Conservation (phyloP, 495 filamentous ascomycete species). For the Penicillium robsamsonii region DNA sequence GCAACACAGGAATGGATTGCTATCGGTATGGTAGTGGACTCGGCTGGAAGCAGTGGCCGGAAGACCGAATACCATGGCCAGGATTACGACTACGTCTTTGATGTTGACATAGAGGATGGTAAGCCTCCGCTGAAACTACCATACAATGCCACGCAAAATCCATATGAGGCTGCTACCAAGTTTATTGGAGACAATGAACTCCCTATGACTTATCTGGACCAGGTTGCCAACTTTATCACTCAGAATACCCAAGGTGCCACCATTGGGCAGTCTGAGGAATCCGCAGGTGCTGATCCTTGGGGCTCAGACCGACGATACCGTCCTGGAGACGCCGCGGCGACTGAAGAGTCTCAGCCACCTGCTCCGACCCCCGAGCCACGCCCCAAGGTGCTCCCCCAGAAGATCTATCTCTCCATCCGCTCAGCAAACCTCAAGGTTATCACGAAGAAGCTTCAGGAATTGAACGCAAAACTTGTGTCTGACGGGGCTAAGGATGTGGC, state of each 20-base stretch:
- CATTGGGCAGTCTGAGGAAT: conserved; percentile 57
- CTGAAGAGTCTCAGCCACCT: conserved; percentile 26
- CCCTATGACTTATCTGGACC: conserved; percentile 84
- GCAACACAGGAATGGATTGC: conserved; percentile 71
- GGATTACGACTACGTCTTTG: conserved; percentile 97
- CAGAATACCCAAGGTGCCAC: conserved; percentile 84
- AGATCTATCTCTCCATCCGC: conserved; percentile 72
- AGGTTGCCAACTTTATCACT: conserved; percentile 91
- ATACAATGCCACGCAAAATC: conserved; percentile 89
- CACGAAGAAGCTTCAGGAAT: conserved; percentile 67
- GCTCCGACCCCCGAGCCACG: conserved; percentile 37
- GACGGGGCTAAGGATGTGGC: conserved; percentile 70
- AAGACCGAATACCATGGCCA: conserved; percentile 75
- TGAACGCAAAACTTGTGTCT: conserved; percentile 65
- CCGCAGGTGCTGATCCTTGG: conserved; percentile 65
- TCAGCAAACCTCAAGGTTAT: conserved; percentile 62
- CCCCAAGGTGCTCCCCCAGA: conserved; percentile 73
- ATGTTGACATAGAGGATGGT: conserved; percentile 96
- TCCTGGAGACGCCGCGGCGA: conserved; percentile 58
- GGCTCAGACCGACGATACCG: conserved; percentile 75
- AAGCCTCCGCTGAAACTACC: conserved; percentile 91
- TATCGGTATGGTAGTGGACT: conserved; percentile 90
- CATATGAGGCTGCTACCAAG: conserved; percentile 86
- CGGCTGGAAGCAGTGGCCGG: conserved; percentile 74
- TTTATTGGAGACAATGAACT: conserved; percentile 92